A percentile compares a stretch with the other conserved stretches of the same genome.
These are phyloP conservation scores for Solanum aculeatissimum DNA, from an alignment of 305 asterid species.

Conservation along the genomic window DNA sequence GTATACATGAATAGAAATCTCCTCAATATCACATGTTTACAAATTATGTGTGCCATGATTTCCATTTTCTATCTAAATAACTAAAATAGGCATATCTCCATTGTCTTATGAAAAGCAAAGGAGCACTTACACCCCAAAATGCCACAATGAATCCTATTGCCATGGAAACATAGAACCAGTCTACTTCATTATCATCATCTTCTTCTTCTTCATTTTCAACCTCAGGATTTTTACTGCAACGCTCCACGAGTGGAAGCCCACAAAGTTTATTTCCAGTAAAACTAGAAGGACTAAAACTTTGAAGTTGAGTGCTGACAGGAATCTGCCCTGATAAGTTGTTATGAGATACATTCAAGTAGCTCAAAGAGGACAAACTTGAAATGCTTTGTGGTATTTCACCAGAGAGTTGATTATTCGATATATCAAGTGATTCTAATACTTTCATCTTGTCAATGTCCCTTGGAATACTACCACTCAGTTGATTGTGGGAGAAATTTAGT, in stretches of 20 bases:
- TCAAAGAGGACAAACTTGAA: background rate
- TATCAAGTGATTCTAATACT: slow-evolving; percentile 24
- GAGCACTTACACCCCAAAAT: background rate
- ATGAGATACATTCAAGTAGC: slow-evolving; percentile 1
- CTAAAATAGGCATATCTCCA: background rate
- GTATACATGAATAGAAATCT: background rate
- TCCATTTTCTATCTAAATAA: background rate
- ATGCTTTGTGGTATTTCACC: slow-evolving; percentile 19
- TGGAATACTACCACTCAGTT: slow-evolving; percentile 13
- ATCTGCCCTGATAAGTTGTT: slow-evolving; percentile 5
- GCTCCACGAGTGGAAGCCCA: background rate
- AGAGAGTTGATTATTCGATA: slow-evolving; percentile 13
- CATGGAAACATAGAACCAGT: slow-evolving; percentile 2
- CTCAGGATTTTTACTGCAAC: background rate
- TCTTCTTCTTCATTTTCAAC: background rate
- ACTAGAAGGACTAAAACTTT: background rate
- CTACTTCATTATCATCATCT: background rate
- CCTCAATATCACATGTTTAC: background rate
- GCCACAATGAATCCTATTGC: slow-evolving; percentile 3
- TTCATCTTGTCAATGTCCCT: slow-evolving; percentile 18
- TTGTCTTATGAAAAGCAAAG: background rate
- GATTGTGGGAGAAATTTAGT: slow-evolving; percentile 13
- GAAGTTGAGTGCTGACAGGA: slow-evolving; percentile 5
- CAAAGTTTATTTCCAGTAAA: background rate
- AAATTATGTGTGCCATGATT: background rate